phyloP scores from a whole-genome alignment of 1,284 basidiomycete species.

The Clitocybe nebularis region DNA sequence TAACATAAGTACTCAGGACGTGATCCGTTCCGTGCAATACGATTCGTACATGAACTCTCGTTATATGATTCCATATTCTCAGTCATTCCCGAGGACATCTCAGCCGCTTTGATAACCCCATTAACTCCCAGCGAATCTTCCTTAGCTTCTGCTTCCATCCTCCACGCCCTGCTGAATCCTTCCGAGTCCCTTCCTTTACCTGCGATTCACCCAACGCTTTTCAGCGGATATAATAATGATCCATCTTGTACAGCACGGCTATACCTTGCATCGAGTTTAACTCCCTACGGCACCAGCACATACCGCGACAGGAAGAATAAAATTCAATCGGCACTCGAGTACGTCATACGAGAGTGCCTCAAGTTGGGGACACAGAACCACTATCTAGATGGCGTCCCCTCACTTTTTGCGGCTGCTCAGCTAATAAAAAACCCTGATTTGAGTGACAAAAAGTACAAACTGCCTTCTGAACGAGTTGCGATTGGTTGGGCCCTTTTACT shows the following conservation, averaged over 20 bases:
- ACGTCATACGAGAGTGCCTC: slow-evolving; percentile 77
- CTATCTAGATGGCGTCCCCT: slow-evolving; percentile 70
- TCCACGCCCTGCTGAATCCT: slow-evolving; percentile 45
- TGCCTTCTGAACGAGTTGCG: slow-evolving; percentile 46
- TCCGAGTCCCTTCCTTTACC: slow-evolving; percentile 26
- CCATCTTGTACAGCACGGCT: slow-evolving; percentile 52
- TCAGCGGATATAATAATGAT: slow-evolving; percentile 35
- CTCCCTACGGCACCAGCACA: slow-evolving; percentile 57
- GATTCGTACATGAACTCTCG: slow-evolving; percentile 65
- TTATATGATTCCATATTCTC: slow-evolving; percentile 74
- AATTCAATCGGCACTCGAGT: slow-evolving; percentile 53
- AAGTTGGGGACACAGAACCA: slow-evolving; percentile 83
- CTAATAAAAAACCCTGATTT: slow-evolving; percentile 41
- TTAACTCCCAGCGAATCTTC: slow-evolving; percentile 35
- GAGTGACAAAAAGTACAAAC: slow-evolving; percentile 31
- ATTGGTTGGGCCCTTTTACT: slow-evolving; percentile 45
- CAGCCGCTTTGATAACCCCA: slow-evolving; percentile 40
- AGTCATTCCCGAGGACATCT: slow-evolving; percentile 43
- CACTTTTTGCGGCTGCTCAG: slow-evolving; percentile 59
- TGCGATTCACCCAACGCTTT: slow-evolving; percentile 45
- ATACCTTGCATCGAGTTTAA: slow-evolving; percentile 69
- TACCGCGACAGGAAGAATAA: slow-evolving; percentile 68
- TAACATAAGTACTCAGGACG: slow-evolving; percentile 41
- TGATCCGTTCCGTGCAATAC: slow-evolving; percentile 71
- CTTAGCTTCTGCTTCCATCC: slow-evolving; percentile 56